Conservation (phyloP, 805 yeast species). For the Kodamaea kakaduensis region DNA sequence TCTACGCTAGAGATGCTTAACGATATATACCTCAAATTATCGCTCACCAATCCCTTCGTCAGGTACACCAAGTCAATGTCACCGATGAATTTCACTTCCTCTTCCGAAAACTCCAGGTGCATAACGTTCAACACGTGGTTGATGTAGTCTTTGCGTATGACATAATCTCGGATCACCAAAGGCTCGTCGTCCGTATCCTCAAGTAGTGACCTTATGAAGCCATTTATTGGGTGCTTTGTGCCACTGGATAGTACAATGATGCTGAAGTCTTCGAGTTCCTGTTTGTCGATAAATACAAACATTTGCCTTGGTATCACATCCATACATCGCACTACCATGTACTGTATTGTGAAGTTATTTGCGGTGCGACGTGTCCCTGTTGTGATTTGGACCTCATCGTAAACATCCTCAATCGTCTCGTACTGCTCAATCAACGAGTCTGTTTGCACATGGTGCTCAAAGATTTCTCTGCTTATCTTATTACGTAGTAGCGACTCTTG, state of each 20-base stretch:
- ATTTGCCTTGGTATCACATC: constrained; percentile 12
- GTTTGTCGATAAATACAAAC: constrained; percentile 9
- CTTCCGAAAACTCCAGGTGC: constrained; percentile 3
- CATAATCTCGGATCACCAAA: constrained; percentile 12
- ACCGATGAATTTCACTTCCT: constrained; percentile 7
- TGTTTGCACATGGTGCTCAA: constrained; percentile 1
- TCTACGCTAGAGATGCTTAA: constrained; percentile 22
- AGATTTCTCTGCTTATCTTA: constrained; percentile 7
- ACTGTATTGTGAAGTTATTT: constrained; percentile 7
- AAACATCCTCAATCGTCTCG: constrained; percentile 7
- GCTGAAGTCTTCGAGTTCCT: background rate
- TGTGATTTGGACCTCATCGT: constrained; percentile 7
- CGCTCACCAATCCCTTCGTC: constrained; percentile 9
- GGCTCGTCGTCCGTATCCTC: constrained; percentile 11
- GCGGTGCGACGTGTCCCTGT: constrained; percentile 5
- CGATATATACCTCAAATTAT: constrained; percentile 19
- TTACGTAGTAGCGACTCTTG: constrained; percentile 8
- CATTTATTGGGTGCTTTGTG: constrained; percentile 3
- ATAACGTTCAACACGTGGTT: constrained; percentile 8
- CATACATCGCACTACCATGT: constrained; percentile 10
- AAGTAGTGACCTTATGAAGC: constrained; percentile 7
- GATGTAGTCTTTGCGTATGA: constrained; percentile 8
- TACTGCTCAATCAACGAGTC: constrained; percentile 10
- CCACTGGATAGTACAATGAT: constrained; percentile 9
- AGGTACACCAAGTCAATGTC: constrained; percentile 12